Base-by-base conservation (phyloP, 179 eudicot genomes). In the Beta lomatogona region DNA sequence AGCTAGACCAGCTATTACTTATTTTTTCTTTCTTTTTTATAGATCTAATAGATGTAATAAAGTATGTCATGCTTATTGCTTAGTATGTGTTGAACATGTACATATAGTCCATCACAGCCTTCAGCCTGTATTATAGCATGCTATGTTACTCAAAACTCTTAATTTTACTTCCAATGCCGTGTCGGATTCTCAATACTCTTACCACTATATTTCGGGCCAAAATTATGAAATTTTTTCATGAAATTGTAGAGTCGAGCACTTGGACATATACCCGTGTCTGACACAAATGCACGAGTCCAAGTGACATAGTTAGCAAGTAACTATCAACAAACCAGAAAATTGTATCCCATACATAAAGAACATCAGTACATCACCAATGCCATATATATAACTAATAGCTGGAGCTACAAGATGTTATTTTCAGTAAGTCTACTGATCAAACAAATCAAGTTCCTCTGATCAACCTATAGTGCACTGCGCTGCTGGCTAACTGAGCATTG, bases 361-460 rank as follows among this genome's bases (percentile, higher is more conserved):
- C 59, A 25, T 25, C 0, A 12, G 1, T 1, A 0, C 0, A 12
- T 55, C 59, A 13, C 15, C 1, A 12, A 55, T 1, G 4, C 5
- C 0, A 36, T 1, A 41, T 59, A 46, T 46, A 13, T 36, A 67
- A 41, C 45, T 67, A 67, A 67, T 41, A 67, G 50, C 71, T 67
- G 3, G n/a, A 67, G 1, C 8, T 50, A 46, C 13, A 18, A 6
- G 28, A 71, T 52, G 41, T 55, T 50, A 6, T 22, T 52, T 9
- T 21, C 19, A 50, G 41, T 18, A n/a, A 72, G 13, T 19, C 11
- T 21, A 25, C 57, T 48, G 16, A 55, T 45, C 4, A 70, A 69
- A 55, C 19, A 79, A 54, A 57, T 68, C 21, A 44, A 12, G 19
- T 76, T 77, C 18, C 19, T 76, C 5, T 76, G 75, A 73, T 75